Conservation (phyloP, 768 basidiomycete species). For the Russula abietina region DNA sequence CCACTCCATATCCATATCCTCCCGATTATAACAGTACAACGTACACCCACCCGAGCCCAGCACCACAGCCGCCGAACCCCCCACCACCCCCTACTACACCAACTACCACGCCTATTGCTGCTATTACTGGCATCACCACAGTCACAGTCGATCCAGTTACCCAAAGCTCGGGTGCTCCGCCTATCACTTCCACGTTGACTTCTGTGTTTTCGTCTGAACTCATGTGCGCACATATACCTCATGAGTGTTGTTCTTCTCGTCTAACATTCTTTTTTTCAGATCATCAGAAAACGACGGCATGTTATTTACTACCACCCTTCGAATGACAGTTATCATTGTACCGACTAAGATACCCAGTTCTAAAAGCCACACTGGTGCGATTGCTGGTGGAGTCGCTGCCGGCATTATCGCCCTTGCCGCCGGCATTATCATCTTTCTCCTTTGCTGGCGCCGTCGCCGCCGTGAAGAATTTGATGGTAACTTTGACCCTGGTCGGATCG, state of each 20-base stretch:
- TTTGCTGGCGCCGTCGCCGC: slow-evolving; percentile 30
- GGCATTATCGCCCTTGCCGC: slow-evolving; percentile 27
- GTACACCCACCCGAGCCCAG: background rate
- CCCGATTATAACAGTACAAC: background rate
- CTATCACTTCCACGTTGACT: background rate
- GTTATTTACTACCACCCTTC: slow-evolving; percentile 14
- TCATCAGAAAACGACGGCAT: slow-evolving; percentile 18
- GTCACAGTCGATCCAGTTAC: background rate
- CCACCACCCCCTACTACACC: background rate
- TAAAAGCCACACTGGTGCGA: slow-evolving; percentile 25
- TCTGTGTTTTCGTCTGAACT: slow-evolving; percentile 6
- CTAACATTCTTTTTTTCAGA: slow-evolving; percentile 3
- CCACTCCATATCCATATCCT: too few relatives aligned
- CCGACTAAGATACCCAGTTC: slow-evolving; percentile 22
- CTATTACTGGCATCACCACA: background rate
- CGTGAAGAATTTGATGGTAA: slow-evolving; percentile 45
- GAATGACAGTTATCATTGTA: slow-evolving; percentile 25
- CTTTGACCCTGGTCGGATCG: slow-evolving; percentile 44
- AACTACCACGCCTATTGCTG: background rate
- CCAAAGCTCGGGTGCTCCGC: background rate
- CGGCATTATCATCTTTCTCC: slow-evolving; percentile 28
- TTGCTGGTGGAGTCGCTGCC: slow-evolving; percentile 31
- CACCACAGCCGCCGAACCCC: background rate
- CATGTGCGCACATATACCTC: background rate
- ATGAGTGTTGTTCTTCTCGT: background rate